A percentile compares a stretch with the other conserved stretches of the same genome.
phyloP scores from a whole-genome alignment of 169 alveolate genomes.

The Babesia divergens region DNA sequence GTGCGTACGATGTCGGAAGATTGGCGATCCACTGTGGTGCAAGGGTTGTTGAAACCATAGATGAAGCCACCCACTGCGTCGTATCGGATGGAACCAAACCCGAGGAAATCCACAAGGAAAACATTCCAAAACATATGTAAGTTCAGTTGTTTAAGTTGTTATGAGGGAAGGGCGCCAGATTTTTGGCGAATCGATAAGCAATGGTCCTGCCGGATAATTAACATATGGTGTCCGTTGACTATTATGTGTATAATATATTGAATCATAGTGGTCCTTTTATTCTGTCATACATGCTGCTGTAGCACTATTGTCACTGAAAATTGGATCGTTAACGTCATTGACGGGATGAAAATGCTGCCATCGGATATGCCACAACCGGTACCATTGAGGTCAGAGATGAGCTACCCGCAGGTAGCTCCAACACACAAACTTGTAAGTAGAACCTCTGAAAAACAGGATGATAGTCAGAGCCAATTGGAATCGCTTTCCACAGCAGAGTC shows the following conservation, averaged over 20 bases:
- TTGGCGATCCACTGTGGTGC: neutral
- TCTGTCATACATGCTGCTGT: neutral
- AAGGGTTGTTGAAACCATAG: neutral
- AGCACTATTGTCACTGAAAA: slow-evolving; percentile 2
- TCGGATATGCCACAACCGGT: neutral
- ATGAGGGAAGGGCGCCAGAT: too few relatives aligned
- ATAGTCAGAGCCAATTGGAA: too few relatives aligned
- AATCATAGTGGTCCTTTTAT: too few relatives aligned
- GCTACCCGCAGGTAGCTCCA: neutral
- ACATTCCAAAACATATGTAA: neutral
- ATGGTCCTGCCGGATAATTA: too few relatives aligned
- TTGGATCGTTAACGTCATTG: slow-evolving; percentile 1
- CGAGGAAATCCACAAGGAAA: neutral
- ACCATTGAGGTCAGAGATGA: neutral
- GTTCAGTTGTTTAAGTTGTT: neutral
- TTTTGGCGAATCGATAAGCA: too few relatives aligned
- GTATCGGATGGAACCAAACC: neutral
- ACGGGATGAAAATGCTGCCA: neutral
- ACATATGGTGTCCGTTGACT: too few relatives aligned
- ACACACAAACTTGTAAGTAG: too few relatives aligned
- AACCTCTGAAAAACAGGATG: too few relatives aligned
- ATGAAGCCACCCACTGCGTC: neutral
- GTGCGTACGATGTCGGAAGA: neutral
- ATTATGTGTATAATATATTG: too few relatives aligned
- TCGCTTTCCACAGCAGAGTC: neutral